Percentiles rank a stretch among this genome's conserved stretches.
phyloP scores from a whole-genome alignment of 73 alveolate species.

The Blepharisma japonicum region DNA sequence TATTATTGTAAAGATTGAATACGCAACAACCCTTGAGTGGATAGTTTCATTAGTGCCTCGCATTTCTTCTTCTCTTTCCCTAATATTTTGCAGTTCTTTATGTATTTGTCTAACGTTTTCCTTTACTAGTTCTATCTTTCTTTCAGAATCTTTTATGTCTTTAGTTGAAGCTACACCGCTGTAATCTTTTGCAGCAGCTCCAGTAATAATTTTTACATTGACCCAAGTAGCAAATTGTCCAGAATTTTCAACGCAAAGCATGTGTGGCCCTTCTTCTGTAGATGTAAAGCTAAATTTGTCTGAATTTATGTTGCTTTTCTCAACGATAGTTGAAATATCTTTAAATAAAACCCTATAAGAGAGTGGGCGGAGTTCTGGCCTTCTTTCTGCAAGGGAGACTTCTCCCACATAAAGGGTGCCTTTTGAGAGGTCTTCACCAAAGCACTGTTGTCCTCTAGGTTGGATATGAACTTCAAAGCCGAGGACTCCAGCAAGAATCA shows the following conservation, averaged over 20 bases:
- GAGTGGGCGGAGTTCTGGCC: neutral
- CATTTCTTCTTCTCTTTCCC: conserved; percentile 34
- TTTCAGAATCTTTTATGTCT: conserved; percentile 12
- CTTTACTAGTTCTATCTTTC: neutral
- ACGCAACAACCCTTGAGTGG: conserved; percentile 27
- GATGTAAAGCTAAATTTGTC: conserved; percentile 19
- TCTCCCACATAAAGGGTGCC: neutral
- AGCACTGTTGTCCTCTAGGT: neutral
- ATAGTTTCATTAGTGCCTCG: conserved; percentile 17
- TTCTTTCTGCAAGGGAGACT: neutral
- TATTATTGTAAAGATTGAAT: conserved; percentile 19
- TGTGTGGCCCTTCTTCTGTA: conserved; percentile 8
- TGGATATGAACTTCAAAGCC: neutral
- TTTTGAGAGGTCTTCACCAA: conserved; percentile 1
- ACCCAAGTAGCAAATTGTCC: neutral
- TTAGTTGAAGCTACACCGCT: neutral
- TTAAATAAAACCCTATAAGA: too few relatives aligned
- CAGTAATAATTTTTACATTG: neutral
- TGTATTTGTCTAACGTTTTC: conserved; percentile 24
- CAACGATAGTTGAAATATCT: neutral
- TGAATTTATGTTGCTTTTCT: neutral
- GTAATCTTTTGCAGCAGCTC: conserved; percentile 30
- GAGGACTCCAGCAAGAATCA: too few relatives aligned
- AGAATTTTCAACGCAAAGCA: neutral
- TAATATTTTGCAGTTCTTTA: neutral